These are phyloP conservation scores for Adansonia madagascariensis DNA, from an alignment of 441 rosid genomes.

Conservation along the genomic window DNA sequence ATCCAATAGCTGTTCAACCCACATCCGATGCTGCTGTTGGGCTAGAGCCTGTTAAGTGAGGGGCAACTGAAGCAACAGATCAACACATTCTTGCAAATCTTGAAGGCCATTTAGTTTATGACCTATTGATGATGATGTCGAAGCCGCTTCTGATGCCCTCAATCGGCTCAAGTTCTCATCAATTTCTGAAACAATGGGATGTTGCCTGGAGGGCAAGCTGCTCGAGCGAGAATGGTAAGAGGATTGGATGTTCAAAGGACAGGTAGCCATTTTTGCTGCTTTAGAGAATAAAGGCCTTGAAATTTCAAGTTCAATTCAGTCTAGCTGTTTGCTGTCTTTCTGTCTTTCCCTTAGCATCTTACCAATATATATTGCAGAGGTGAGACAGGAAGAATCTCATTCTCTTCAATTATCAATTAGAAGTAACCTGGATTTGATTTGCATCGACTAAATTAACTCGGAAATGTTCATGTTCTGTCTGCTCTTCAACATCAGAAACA, in stretches of 20 bases:
- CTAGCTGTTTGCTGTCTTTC: background rate
- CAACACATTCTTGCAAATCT: too few relatives aligned
- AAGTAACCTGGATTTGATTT: background rate
- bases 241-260: background rate
- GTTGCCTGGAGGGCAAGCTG: conserved; percentile 24
- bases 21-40: conserved; percentile 26
- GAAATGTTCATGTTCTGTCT: background rate
- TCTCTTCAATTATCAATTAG: background rate
- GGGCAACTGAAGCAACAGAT: too few relatives aligned
- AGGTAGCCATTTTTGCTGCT: conserved; percentile 26
- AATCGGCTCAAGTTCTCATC: conserved; percentile 29
- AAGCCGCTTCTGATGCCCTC: conserved; percentile 31
- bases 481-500: background rate
- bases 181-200: conserved; percentile 6
- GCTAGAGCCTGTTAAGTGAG: conserved; percentile 23
- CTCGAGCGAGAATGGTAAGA: conserved; percentile 18
- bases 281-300: background rate
- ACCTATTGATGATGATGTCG: conserved; percentile 29
- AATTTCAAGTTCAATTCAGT: background rate
- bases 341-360: conserved; percentile 9
- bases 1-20: conserved; percentile 38
- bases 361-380: background rate
- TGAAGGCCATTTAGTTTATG: conserved; percentile 31
- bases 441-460: background rate
- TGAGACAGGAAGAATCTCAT: conserved; percentile 23